Base-by-base conservation (phyloP, 768 basidiomycete species). In the Hypsizygus marmoreus region DNA sequence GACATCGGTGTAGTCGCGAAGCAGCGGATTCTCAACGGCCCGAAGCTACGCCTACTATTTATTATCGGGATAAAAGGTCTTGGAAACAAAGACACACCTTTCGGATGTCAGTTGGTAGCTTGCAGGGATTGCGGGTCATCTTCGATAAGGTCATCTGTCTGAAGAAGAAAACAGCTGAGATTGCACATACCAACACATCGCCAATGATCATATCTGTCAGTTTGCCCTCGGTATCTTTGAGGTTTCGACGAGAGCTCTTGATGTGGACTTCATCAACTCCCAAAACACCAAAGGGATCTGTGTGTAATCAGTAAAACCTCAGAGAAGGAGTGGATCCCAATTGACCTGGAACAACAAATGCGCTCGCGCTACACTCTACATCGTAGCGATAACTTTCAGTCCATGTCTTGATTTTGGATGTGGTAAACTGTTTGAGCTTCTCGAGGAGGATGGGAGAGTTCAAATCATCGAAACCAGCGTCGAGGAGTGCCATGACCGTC, bases 111-210 rank as follows among this genome's bases (percentile, higher is more conserved):
- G 77, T 81, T 1, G 85, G 83, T 1, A 86, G 63, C 50, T 84
- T 86, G 62, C 85, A 87, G 13, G 86, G 86, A 58, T 82, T 73
- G 17, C 84, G 67, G 2, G 80, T 81, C 10, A 87, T 63, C 80
- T 82, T n/a, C n/a, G 25, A 35, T 20, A 6, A 28, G 16, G 24
- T 19, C 9, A 4, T 5, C 20, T 16, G 25, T 39, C 9, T 16
- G 12, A 26, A 35, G n/a, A n/a, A n/a, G n/a, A n/a, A n/a, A n/a
- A n/a, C n/a, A n/a, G n/a, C n/a, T 16, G 25, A 19, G 29, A 9
- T 8, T 16, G 4, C 16, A 26, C 3, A 20, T 50, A 81, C 79
- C 49, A 88, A 58, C 8, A 84, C 79, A 52, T 81, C 76, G 0
- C 85, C 84, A 13, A 75, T 33, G 2, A 83, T 55, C 11, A 76